These are phyloP conservation scores for Aegle marmelos DNA, from an alignment of 345 rosid genomes.

Conservation along the genomic window DNA sequence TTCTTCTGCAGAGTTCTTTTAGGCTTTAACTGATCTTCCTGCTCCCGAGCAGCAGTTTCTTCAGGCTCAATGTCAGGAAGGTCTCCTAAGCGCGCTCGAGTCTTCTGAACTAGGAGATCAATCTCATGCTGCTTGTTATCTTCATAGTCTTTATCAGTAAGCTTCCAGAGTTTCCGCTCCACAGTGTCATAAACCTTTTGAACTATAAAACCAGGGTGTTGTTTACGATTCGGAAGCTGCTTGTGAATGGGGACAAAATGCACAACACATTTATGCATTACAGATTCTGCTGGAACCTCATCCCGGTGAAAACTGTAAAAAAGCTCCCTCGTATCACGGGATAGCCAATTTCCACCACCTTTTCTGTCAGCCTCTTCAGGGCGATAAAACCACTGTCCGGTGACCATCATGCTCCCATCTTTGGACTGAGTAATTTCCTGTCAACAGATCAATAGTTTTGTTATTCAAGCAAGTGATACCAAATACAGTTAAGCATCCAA, in stretches of 20 bases:
- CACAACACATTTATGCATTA: constrained; percentile 96
- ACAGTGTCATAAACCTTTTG: constrained; percentile 75
- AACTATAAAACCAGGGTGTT: constrained; percentile 90
- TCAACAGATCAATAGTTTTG: constrained; percentile 13
- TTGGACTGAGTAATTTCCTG: constrained; percentile 76
- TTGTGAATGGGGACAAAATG: constrained; percentile 88
- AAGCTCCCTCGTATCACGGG: constrained; percentile 77
- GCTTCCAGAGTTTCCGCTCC: constrained; percentile 61
- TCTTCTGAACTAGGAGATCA: constrained; percentile 76
- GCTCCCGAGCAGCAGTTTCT: constrained; percentile 28
- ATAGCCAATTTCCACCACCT: constrained; percentile 94
- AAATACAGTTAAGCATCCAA: neutral
- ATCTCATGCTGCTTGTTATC: constrained; percentile 71
- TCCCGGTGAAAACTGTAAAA: constrained; percentile 96
- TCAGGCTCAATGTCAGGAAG: constrained; percentile 57
- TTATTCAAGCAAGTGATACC: neutral
- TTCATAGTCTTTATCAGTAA: constrained; percentile 77
- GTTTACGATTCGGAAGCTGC: constrained; percentile 77
- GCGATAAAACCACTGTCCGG: constrained; percentile 98
- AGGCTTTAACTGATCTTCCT: constrained; percentile 40
- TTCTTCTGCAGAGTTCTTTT: constrained; percentile 31
- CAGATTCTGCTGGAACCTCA: constrained; percentile 95
- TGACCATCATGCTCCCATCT: constrained; percentile 66
- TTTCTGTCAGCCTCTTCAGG: constrained; percentile 95
- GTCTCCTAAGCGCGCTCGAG: constrained; percentile 58